Conservation (phyloP, 352 stramenopile genomes). For the Phytophthora fragariae region DNA sequence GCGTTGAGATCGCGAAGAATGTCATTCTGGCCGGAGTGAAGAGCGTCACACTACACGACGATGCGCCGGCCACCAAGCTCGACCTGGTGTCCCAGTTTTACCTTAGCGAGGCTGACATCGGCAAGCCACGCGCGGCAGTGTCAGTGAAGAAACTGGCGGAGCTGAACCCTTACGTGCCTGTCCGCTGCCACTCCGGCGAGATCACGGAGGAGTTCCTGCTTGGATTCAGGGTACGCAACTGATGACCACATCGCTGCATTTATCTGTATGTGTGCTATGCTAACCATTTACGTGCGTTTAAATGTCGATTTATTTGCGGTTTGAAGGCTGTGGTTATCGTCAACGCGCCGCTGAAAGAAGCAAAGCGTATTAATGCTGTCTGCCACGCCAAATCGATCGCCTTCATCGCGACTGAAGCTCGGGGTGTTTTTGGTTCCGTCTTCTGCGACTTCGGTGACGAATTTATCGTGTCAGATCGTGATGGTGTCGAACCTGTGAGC, state of each 20-base stretch:
- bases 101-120: constrained; percentile 89
- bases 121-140: constrained; percentile 83
- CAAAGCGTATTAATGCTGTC: constrained; percentile 81
- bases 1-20: constrained; percentile 99
- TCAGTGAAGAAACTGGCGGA: constrained; percentile 93
- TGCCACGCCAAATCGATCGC: constrained; percentile 86
- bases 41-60: constrained; percentile 96
- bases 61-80: constrained; percentile 76
- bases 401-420: constrained; percentile 94
- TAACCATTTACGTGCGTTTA: neutral
- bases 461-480: constrained; percentile 95
- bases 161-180: constrained; percentile 97
- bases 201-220: constrained; percentile 78
- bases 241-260: neutral
- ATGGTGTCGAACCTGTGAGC: constrained; percentile 93
- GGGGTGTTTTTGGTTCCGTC: constrained; percentile 95
- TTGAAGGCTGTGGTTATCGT: constrained; percentile 85
- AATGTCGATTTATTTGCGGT: neutral
- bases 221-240: constrained; percentile 62
- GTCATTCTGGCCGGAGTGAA: constrained; percentile 97
- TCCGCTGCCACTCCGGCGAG: constrained; percentile 67
- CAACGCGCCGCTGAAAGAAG: constrained; percentile 75
- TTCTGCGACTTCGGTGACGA: constrained; percentile 98
- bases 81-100: constrained; percentile 98
- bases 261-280: neutral